Evolutionary conservation across 148 eudicot species (phyloP).

Genomic region (Vaccinium corymbosum): DNA sequence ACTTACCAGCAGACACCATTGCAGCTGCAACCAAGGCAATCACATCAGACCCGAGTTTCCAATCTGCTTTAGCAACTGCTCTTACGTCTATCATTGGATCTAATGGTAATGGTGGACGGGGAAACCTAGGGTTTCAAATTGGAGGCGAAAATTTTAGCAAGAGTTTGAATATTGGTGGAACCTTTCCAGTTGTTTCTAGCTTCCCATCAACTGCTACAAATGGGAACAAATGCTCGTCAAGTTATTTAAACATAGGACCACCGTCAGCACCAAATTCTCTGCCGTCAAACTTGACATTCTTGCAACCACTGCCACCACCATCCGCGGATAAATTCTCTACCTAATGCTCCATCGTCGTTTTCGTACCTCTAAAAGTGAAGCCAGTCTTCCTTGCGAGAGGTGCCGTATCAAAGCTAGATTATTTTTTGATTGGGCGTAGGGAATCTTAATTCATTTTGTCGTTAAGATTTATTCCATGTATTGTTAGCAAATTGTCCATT

Average conservation of each 20-base stretch:
- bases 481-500: background rate
- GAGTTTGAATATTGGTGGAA: constrained; percentile 32
- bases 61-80: constrained; percentile 64
- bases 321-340: background rate
- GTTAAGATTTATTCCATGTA: background rate
- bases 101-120: constrained; percentile 16
- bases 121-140: background rate
- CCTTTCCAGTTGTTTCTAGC: constrained; percentile 34
- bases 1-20: constrained; percentile 41
- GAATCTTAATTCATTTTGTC: background rate
- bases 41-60: constrained; percentile 81
- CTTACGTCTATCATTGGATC: constrained; percentile 60
- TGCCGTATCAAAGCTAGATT: background rate
- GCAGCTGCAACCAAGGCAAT: constrained; percentile 84
- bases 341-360: background rate
- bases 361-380: background rate
- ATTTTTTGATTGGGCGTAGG: background rate
- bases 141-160: constrained; percentile 18
- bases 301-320: constrained; percentile 13
- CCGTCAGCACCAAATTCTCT: constrained; percentile 29
- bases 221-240: constrained; percentile 39
- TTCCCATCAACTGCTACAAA: constrained; percentile 31
- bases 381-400: background rate
- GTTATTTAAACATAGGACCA: constrained; percentile 26
- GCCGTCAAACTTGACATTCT: constrained; percentile 25